phyloP scores from a whole-genome alignment of 129 eudicot species.

The Oenanthe sinensis region DNA sequence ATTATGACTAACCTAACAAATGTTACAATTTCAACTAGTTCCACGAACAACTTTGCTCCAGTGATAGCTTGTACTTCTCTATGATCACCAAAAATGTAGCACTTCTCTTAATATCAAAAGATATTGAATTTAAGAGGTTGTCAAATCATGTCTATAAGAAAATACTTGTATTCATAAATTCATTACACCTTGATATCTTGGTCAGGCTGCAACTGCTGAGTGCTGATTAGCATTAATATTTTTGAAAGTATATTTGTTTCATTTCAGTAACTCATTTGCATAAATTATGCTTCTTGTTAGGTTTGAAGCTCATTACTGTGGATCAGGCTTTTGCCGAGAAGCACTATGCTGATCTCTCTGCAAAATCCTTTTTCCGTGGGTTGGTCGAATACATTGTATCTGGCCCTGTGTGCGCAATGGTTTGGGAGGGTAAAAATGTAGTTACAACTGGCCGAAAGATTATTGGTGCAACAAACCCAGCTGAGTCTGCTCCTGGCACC shows the following conservation, averaged over 20 bases:
- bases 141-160: neutral
- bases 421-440: conserved; percentile 90
- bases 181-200: neutral
- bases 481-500: conserved; percentile 93
- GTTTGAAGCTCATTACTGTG: conserved; percentile 69
- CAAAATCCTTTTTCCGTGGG: conserved; percentile 82
- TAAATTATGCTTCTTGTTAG: conserved; percentile 19
- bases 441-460: conserved; percentile 79
- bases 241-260: neutral
- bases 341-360: conserved; percentile 84
- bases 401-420: conserved; percentile 96
- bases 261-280: neutral
- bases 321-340: conserved; percentile 80
- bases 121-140: neutral
- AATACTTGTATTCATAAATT: neutral
- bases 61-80: neutral
- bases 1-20: neutral
- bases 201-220: neutral
- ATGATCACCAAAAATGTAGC: neutral
- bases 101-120: neutral
- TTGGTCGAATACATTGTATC: conserved; percentile 84
- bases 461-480: conserved; percentile 95
- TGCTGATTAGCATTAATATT: neutral
- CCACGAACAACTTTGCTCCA: neutral
- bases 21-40: neutral